Percentiles rank a stretch among this genome's conserved stretches.
phyloP scores from a whole-genome alignment of 208 protist genomes.

The Leishmania tarentolae region DNA sequence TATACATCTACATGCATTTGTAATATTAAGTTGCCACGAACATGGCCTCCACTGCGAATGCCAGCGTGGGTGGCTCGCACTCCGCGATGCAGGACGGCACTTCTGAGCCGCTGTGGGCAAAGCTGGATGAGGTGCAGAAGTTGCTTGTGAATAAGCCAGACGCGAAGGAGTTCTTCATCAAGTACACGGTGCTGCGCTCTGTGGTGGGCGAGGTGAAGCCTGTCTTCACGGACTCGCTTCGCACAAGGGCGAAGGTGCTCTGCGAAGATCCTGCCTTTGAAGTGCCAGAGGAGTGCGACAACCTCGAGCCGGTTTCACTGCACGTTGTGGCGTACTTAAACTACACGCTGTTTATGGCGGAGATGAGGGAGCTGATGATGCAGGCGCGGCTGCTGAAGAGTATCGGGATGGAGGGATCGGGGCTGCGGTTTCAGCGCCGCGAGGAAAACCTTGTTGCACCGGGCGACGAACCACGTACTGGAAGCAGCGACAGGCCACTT shows the following conservation, averaged over 20 bases:
- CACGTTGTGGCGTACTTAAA: slow-evolving; percentile 60
- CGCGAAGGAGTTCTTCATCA: slow-evolving; percentile 28
- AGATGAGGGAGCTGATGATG: slow-evolving; percentile 31
- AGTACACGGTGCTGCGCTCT: slow-evolving; percentile 28
- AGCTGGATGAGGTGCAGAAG: slow-evolving; percentile 31
- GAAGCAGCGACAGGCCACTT: neutral
- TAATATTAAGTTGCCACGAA: neutral
- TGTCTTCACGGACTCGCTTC: slow-evolving; percentile 32
- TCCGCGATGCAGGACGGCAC: neutral
- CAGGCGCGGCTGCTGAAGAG: slow-evolving; percentile 26
- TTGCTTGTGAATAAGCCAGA: slow-evolving; percentile 17
- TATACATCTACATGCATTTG: neutral
- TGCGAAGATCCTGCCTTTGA: slow-evolving; percentile 26
- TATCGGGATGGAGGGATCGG: slow-evolving; percentile 34
- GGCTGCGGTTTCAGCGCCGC: slow-evolving; percentile 30
- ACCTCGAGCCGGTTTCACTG: slow-evolving; percentile 35
- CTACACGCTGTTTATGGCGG: slow-evolving; percentile 29
- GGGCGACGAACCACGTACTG: neutral
- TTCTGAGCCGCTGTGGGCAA: slow-evolving; percentile 14
- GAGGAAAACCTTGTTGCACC: neutral
- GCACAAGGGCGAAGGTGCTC: slow-evolving; percentile 32
- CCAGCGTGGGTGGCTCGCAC: no score
- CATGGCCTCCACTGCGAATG: neutral
- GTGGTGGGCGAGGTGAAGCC: slow-evolving; percentile 43
- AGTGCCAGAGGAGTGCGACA: slow-evolving; percentile 29